Evolutionary conservation across 495 filamentous ascomycete species (phyloP), one percentile per base, ranked within the genome.

Genomic region (Aspergillus leporis): DNA sequence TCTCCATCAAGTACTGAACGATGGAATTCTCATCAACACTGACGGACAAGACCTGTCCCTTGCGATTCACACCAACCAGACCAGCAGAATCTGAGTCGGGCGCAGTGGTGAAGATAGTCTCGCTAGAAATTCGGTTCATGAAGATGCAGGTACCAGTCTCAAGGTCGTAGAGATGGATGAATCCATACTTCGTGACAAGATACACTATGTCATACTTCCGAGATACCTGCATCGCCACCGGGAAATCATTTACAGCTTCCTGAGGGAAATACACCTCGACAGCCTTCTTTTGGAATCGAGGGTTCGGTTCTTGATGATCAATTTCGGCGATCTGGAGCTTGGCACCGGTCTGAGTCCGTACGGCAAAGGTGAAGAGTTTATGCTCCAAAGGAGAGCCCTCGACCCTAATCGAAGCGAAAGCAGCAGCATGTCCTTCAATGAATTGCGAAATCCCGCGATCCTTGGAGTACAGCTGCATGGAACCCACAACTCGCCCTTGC

Each of bases 91-190:
- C 87, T n/a, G 81, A 82, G 69, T 98, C 93, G 14, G 86, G 76
- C 5, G 92, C 87, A 13, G 92, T 96, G 16, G 92, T 93, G 77
- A 99, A 99, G 68, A 99, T 98, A 0, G 94, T 99, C 69, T 99
- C 94, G 77, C 92, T 95, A 21, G 94, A 99, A 67, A 99, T 99
- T 52, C 94, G 89, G 77, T 99, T 98, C 93, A 99, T 96, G 85
- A 97, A 99, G 69, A 99, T 93, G 70, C 92, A 94, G n/a, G 90
- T 91, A 34, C 90, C 94, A 6, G 90, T 93, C 78, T 98, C 94
- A 46, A 99, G 84, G 66, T 99, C 94, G 73, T 98, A 98, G 10
- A 99, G 84, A 73, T 99, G 94, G 63, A 99, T 98, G 76, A 98
- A 99, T 43, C 94, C 94, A 69, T 97, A 99, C 71, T 99, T 99